Conservation (phyloP, 768 basidiomycete genomes). For the Hydnomerulius pinastri region DNA sequence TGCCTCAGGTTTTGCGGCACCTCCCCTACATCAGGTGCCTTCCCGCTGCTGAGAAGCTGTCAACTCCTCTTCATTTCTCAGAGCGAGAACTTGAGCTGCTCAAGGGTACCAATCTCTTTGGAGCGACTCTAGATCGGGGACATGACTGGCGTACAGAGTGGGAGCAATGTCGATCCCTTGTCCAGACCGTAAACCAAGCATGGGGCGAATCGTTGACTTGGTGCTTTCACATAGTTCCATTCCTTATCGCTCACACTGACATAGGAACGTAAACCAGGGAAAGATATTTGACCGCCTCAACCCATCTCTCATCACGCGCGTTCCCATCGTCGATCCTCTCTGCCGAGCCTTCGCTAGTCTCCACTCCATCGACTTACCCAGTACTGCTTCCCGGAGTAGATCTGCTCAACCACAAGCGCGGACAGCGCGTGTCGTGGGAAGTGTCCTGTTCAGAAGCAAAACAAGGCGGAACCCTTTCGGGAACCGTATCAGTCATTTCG, state of each 20-base stretch:
- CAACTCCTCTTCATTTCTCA: conserved; percentile 77
- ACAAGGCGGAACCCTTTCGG: conserved; percentile 5
- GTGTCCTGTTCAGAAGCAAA: conserved; percentile 42
- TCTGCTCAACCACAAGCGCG: conserved; percentile 81
- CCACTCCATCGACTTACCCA: conserved; percentile 59
- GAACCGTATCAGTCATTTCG: conserved; percentile 62
- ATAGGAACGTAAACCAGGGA: conserved; percentile 55
- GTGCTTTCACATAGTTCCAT: conserved; percentile 41
- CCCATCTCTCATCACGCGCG: conserved; percentile 83
- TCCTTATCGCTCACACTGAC: conserved; percentile 22
- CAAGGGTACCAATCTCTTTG: conserved; percentile 77
- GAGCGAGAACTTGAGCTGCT: conserved; percentile 62
- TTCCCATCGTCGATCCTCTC: conserved; percentile 86
- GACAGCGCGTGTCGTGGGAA: conserved; percentile 81
- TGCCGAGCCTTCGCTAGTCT: conserved; percentile 49
- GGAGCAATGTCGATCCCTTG: conserved; percentile 47
- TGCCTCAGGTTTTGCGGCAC: conserved; percentile 35
- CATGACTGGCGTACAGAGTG: conserved; percentile 66
- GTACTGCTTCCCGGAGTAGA: conserved; percentile 89
- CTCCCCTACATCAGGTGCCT: conserved; percentile 67
- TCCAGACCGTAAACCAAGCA: conserved; percentile 35
- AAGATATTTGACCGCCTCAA: conserved; percentile 67
- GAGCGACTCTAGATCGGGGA: conserved; percentile 70
- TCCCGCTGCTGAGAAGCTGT: conserved; percentile 55
- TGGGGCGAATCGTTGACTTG: conserved; percentile 65